Percentiles rank a stretch among this genome's conserved stretches.
These are phyloP conservation scores for Starmerella riodocensis DNA, from an alignment of 805 yeast genomes.

Conservation along the genomic window DNA sequence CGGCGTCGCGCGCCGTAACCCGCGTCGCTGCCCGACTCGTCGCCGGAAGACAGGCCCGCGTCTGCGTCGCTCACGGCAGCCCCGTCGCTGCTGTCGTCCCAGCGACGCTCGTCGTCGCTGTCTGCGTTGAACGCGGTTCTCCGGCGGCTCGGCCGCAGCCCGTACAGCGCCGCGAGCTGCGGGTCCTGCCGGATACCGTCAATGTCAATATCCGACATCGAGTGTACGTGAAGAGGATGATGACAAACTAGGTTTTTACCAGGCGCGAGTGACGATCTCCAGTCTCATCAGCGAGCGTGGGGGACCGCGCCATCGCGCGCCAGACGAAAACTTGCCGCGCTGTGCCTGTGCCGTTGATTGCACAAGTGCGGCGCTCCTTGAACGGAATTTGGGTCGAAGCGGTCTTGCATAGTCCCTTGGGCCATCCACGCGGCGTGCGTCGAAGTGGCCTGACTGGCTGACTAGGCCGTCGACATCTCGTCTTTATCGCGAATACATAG, in stretches of 20 bases:
- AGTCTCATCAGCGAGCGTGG: background rate
- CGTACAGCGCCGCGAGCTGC: conserved; percentile 30
- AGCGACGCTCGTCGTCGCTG: conserved; percentile 15
- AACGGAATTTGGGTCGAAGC: too few species aligned
- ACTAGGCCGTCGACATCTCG: too few species aligned
- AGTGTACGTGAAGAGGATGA: conserved; percentile 4
- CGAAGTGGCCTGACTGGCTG: too few species aligned
- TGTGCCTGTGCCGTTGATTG: too few species aligned
- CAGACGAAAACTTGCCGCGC: too few species aligned
- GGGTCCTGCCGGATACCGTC: conserved; percentile 20
- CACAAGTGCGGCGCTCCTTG: too few species aligned
- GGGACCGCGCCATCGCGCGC: too few species aligned
- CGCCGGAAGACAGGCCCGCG: background rate
- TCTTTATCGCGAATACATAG: too few species aligned
- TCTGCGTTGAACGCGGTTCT: conserved; percentile 14
- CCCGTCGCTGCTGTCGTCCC: conserved; percentile 12
- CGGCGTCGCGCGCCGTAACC: background rate
- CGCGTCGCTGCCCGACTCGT: conserved; percentile 17
- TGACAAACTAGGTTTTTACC: too few species aligned
- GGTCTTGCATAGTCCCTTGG: too few species aligned
- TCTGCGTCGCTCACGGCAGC: conserved; percentile 10
- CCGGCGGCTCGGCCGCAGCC: conserved; percentile 32
- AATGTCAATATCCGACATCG: conserved; percentile 17
- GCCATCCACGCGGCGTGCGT: too few species aligned
- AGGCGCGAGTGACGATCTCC: too few species aligned